These are phyloP conservation scores for Extremus antarcticus DNA, from an alignment of 495 filamentous ascomycete genomes.

Conservation along the genomic window DNA sequence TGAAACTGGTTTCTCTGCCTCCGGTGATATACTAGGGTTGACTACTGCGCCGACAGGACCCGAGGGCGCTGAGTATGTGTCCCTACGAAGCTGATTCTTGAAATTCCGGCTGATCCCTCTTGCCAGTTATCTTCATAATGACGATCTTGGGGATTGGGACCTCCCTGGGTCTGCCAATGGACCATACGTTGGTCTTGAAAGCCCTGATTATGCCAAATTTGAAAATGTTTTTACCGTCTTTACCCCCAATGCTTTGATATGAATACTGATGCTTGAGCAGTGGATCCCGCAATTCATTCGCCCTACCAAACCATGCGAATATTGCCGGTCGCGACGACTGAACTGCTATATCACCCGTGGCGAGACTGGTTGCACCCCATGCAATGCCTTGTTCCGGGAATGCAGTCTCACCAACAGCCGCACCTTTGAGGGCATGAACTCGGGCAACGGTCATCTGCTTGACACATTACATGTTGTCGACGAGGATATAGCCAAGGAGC, in stretches of 20 bases:
- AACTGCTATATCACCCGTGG: constrained; percentile 67
- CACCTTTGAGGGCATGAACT: constrained; percentile 31
- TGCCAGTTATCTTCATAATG: not conserved
- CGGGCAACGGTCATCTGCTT: constrained; percentile 37
- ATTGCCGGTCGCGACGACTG: constrained; percentile 56
- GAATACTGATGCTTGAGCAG: constrained; percentile 24
- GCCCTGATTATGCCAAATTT: constrained; percentile 18
- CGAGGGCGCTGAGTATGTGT: not conserved
- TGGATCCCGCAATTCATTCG: constrained; percentile 33
- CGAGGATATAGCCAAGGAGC: constrained; percentile 38
- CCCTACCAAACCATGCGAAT: constrained; percentile 53
- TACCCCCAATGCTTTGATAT: not conserved
- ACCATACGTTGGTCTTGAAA: constrained; percentile 1
- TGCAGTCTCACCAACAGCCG: constrained; percentile 50
- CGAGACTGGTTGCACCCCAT: constrained; percentile 62
- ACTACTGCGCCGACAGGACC: not conserved
- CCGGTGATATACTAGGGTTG: not conserved
- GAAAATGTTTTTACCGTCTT: constrained; percentile 3
- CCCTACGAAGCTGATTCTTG: too few relatives aligned
- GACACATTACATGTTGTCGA: constrained; percentile 41
- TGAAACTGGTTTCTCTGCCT: not conserved
- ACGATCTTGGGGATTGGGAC: not conserved
- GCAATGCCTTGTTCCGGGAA: constrained; percentile 59
- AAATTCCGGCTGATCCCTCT: too few relatives aligned
- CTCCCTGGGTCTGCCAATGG: not conserved